Base-by-base conservation (phyloP, 2,329 filamentous ascomycete genomes). In the Myriosclerotinia scirpicola region DNA sequence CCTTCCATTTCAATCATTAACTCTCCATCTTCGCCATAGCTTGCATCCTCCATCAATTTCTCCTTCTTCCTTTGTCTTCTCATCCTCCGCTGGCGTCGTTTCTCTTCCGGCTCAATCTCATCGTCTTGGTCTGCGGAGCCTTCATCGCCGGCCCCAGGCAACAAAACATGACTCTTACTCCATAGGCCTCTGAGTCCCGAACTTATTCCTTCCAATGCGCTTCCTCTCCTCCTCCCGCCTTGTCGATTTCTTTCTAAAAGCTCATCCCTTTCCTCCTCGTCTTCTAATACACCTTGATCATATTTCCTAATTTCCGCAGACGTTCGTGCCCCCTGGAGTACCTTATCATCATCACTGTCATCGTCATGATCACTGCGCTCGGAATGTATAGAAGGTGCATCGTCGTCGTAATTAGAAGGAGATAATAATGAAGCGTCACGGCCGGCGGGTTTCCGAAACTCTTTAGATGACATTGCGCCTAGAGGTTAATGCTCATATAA, bases 1-100 rank as follows among this genome's bases (percentile, higher is more conserved):
- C 93, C 90, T 78, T 97, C 93, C 90, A 69, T 92, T 79, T 95
- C 91, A 77, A 92, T 93, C 88, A 96, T 91, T 74, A 96, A 81
- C 77, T 88, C 86, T 48, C 89, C 88, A 71, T 91, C 87, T 75
- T 92, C 90, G 65, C 87, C 87, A 68, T 87, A 77, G 36, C 80
- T 80, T 5, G 85, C 85, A 63, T 84, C 80, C 65, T 81, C 80
- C 72, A 82, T 78, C 75, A 85, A 76, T 70, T 78, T 81, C 69
- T 83, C 82, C 79, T 79, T 82, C 78, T 85, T 86, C 73, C 81
- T 66, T 22, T 74, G 74, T 67, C 75, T 73, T 74, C 84, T 80
- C 53, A 80, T 77, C 66, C 82, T 81, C 74, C 85, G 80, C 54
- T 80, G 77, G 66, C 81, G 81, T 69, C 83, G 81, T 72, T 84